Percentiles rank a stretch among this genome's conserved stretches.
These are phyloP conservation scores for Starmerella floricola DNA, from an alignment of 805 yeast genomes.

Conservation along the genomic window DNA sequence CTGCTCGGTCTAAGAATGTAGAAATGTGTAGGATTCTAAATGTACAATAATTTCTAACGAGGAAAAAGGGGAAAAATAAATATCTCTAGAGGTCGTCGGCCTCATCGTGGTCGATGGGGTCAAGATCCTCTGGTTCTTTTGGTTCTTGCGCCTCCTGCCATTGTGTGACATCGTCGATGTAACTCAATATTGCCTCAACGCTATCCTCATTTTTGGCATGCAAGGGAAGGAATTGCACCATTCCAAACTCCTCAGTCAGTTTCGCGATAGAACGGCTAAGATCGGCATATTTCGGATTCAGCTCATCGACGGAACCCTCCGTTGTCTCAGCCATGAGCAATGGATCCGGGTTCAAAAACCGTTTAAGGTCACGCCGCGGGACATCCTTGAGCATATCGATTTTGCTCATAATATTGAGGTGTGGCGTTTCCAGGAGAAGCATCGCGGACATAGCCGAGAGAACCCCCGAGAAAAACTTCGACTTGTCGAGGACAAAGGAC, in stretches of 20 bases:
- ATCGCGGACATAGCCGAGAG: conserved; percentile 96
- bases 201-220: conserved; percentile 67
- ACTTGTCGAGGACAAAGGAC: conserved; percentile 77
- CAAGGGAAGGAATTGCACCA: conserved; percentile 92
- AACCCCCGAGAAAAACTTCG: conserved; percentile 92
- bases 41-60: no score
- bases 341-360: conserved; percentile 87
- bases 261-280: conserved; percentile 76
- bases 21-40: no score
- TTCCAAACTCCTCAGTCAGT: conserved; percentile 92
- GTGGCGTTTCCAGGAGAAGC: conserved; percentile 91
- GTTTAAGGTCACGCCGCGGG: conserved; percentile 63
- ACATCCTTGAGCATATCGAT: conserved; percentile 73
- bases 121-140: conserved; percentile 70
- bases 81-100: conserved; percentile 10
- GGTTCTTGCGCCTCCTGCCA: conserved; percentile 97
- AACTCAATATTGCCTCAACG: conserved; percentile 71
- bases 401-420: conserved; percentile 78
- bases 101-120: conserved; percentile 12
- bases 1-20: no score
- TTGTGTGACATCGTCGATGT: conserved; percentile 93
- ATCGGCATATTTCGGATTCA: conserved; percentile 52
- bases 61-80: background rate
- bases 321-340: conserved; percentile 41
- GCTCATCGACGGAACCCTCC: conserved; percentile 33